phyloP scores from a whole-genome alignment of 148 eudicot genomes.

The Beta vulgaris region DNA sequence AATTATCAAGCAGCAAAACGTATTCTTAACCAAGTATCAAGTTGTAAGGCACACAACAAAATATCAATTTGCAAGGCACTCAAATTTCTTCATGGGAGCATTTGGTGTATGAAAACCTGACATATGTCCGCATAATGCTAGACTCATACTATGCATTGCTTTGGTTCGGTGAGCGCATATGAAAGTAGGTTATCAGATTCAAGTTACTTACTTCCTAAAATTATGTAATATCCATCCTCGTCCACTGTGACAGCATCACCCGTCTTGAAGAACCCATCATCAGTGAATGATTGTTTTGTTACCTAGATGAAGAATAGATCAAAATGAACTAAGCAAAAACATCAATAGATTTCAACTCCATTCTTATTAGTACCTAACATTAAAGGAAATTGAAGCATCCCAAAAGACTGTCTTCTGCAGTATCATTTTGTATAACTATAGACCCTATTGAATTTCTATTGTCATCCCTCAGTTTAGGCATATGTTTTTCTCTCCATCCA shows the following conservation, averaged over 20 bases:
- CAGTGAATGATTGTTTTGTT: constrained; percentile 75
- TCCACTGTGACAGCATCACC: constrained; percentile 86
- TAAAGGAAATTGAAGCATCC: background rate
- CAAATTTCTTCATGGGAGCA: background rate
- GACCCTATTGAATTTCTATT: background rate
- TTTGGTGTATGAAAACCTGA: background rate
- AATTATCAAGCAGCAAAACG: background rate
- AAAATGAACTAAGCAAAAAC: background rate
- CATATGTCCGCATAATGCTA: background rate
- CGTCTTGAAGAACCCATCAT: constrained; percentile 86
- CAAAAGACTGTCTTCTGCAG: background rate
- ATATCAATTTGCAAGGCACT: background rate
- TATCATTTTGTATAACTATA: background rate
- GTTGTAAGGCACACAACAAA: background rate
- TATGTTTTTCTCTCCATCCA: background rate
- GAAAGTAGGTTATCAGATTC: background rate
- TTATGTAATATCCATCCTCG: constrained; percentile 90
- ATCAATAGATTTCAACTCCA: background rate
- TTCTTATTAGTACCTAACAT: background rate
- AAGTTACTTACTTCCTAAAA: constrained; percentile 85
- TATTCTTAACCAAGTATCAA: background rate
- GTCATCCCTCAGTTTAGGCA: background rate
- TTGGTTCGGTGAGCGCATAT: background rate
- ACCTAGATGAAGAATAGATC: constrained; percentile 46
- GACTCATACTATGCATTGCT: background rate